These are phyloP conservation scores for Chaetomiaceae sp. DNA, from an alignment of 2,329 filamentous ascomycete genomes.

Conservation along the genomic window DNA sequence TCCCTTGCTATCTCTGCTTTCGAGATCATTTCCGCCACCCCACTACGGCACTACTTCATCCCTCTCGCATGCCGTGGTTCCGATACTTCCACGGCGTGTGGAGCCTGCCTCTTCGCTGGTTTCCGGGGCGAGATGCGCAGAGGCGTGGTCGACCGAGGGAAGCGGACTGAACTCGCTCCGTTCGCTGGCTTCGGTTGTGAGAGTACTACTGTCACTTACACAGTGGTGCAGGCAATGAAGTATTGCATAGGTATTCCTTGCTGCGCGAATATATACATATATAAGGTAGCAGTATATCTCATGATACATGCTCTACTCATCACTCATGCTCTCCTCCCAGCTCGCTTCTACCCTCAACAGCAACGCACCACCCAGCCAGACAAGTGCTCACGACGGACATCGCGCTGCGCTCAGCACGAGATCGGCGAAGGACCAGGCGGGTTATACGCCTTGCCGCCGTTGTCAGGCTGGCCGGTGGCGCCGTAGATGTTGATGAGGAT, in stretches of 20 bases:
- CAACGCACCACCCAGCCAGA: too few species aligned
- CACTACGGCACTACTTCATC: background rate
- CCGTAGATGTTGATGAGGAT: slow-evolving; percentile 45
- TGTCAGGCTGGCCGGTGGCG: slow-evolving; percentile 35
- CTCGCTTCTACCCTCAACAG: background rate
- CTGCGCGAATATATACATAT: too few species aligned
- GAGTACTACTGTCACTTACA: too few species aligned
- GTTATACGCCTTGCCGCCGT: slow-evolving; percentile 35
- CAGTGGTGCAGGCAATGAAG: too few species aligned
- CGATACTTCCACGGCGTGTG: slow-evolving; percentile 7
- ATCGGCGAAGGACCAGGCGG: slow-evolving; percentile 33
- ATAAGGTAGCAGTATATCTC: too few species aligned
- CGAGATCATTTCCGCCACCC: slow-evolving; percentile 5
- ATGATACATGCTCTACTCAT: too few species aligned
- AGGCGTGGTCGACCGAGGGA: background rate
- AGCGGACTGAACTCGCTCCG: too few species aligned
- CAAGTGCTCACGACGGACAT: background rate
- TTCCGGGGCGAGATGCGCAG: slow-evolving; percentile 3
- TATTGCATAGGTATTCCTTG: too few species aligned
- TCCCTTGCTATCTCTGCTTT: background rate
- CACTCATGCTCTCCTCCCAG: too few species aligned
- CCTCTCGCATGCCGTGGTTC: slow-evolving; percentile 8
- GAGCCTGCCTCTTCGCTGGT: slow-evolving; percentile 1
- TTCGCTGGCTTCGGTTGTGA: too few species aligned
- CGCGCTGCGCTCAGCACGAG: slow-evolving; percentile 23